phyloP scores from a whole-genome alignment of 345 rosid species.

The Brassica carinata region DNA sequence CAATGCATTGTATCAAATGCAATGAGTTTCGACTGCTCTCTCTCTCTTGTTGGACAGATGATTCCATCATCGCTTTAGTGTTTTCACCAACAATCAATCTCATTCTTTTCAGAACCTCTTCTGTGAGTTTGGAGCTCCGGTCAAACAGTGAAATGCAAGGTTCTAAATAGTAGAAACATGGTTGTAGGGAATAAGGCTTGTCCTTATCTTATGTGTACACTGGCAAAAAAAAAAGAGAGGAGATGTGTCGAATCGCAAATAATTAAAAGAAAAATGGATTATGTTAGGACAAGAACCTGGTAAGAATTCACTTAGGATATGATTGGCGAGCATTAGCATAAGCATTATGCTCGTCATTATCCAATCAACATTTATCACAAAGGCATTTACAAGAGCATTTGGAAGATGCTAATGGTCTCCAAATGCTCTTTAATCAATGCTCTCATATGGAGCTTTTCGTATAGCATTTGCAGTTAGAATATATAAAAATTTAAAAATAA shows the following conservation, averaged over 20 bases:
- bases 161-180: conserved; percentile 48
- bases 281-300: too few relatives aligned
- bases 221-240: conserved; percentile 42
- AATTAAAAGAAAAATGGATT: too few relatives aligned
- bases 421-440: too few relatives aligned
- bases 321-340: too few relatives aligned
- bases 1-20: conserved; percentile 45
- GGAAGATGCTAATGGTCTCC: too few relatives aligned
- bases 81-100: conserved; percentile 43
- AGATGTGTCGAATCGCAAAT: conserved; percentile 6
- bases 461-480: too few relatives aligned
- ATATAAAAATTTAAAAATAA: too few relatives aligned
- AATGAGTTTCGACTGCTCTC: conserved; percentile 33
- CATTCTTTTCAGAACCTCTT: conserved; percentile 52
- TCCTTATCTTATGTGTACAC: conserved; percentile 52
- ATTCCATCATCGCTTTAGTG: conserved; percentile 21
- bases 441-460: too few relatives aligned
- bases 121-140: conserved; percentile 52
- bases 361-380: too few relatives aligned
- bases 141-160: conserved; percentile 69
- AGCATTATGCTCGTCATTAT: too few relatives aligned
- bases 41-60: conserved; percentile 21
- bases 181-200: conserved; percentile 29
- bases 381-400: too few relatives aligned
- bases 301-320: too few relatives aligned